Percentiles rank a stretch among this genome's conserved stretches.
Conservation (phyloP, 305 asterid genomes). For the Fraxinus sp. region DNA sequence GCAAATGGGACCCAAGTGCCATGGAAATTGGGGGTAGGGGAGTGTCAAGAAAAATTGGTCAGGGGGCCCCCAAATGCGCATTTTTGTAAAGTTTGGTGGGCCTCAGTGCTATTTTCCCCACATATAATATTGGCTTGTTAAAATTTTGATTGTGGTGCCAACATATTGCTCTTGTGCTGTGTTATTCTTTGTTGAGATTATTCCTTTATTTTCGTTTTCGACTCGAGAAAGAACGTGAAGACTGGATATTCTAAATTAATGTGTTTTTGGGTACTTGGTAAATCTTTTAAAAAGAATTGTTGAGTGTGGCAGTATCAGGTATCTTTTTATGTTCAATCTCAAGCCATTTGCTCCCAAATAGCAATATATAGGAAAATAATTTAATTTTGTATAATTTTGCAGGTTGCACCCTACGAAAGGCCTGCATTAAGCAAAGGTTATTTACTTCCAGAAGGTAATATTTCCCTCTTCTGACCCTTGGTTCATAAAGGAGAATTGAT, state of each 20-base stretch:
- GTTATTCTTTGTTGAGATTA: not conserved
- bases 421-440: conserved; percentile 97
- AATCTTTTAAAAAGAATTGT: conserved; percentile 4
- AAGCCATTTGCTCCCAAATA: not conserved
- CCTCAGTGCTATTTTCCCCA: not conserved
- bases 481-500: not conserved
- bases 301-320: not conserved
- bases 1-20: not conserved
- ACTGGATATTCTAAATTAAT: not conserved
- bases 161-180: not conserved
- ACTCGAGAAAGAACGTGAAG: not conserved
- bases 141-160: not conserved
- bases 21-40: not conserved
- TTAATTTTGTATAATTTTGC: conserved; percentile 27
- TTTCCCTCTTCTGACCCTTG: not conserved
- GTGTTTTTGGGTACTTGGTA: not conserved
- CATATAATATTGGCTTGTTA: not conserved
- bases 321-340: not conserved
- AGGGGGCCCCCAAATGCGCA: not conserved
- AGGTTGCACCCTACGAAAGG: conserved; percentile 98
- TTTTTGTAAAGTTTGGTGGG: not conserved
- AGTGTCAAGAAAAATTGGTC: not conserved
- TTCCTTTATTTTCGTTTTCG: not conserved
- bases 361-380: not conserved
- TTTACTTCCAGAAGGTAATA: conserved; percentile 86